These are phyloP conservation scores for Chalaropsis ovoidea DNA, from an alignment of 2,329 filamentous ascomycete species.

Conservation along the genomic window DNA sequence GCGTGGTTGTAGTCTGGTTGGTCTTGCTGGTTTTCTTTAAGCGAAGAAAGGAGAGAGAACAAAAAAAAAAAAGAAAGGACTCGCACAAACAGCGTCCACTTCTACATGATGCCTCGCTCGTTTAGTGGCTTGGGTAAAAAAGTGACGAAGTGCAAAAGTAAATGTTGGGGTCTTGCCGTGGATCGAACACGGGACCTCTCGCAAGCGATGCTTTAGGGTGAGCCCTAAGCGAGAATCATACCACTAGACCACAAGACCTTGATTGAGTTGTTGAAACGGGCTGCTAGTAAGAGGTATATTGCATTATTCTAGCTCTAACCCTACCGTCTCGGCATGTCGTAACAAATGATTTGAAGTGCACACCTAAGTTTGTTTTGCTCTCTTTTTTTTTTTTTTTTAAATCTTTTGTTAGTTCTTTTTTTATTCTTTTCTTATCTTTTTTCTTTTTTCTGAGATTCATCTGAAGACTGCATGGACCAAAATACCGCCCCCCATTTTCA, in stretches of 20 bases:
- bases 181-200: slow-evolving; percentile 29
- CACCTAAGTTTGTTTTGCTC: no score
- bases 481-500: not conserved
- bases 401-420: no score
- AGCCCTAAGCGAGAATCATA: slow-evolving; percentile 62
- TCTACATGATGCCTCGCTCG: no score
- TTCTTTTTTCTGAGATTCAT: not conserved
- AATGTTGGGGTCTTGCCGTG: slow-evolving; percentile 26
- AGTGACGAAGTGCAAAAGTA: not conserved
- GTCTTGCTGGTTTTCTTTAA: no score
- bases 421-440: not conserved
- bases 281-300: not conserved
- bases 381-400: no score
- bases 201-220: slow-evolving; percentile 31
- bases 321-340: no score
- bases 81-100: not conserved
- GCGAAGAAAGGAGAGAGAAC: not conserved
- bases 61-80: not conserved
- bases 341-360: no score
- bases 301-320: not conserved
- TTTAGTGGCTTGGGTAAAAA: no score
- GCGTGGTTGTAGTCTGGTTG: no score
- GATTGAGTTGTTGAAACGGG: accelerated
- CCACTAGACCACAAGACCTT: slow-evolving; percentile 53
- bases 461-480: not conserved